phyloP scores from a whole-genome alignment of 2,329 filamentous ascomycete genomes.

The Metarhizium sp. region DNA sequence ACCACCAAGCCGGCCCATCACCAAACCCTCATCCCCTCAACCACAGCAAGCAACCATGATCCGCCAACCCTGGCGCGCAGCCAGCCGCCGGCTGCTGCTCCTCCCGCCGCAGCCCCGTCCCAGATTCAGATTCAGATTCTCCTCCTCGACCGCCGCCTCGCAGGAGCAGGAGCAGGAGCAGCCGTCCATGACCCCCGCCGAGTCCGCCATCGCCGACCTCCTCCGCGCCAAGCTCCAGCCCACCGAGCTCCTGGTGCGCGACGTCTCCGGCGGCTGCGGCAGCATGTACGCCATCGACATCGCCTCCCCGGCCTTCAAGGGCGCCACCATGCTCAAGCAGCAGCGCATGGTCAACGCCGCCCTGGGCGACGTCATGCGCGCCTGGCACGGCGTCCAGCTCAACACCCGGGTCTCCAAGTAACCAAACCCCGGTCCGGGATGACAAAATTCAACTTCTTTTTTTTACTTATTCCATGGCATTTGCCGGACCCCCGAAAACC shows the following conservation, averaged over 20 bases:
- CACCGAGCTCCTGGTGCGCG: conserved; percentile 54
- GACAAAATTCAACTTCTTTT: too few relatives aligned
- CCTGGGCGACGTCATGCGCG: conserved; percentile 65
- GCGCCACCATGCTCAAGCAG: conserved; percentile 66
- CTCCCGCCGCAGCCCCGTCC: neutral
- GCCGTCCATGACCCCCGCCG: conserved; percentile 36
- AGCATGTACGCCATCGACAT: conserved; percentile 84
- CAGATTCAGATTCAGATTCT: neutral
- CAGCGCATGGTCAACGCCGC: conserved; percentile 71
- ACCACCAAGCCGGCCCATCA: neutral
- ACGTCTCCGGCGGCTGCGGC: conserved; percentile 76
- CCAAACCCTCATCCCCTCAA: neutral
- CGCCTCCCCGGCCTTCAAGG: conserved; percentile 60
- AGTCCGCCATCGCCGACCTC: conserved; percentile 48
- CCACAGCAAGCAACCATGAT: conserved; percentile 7
- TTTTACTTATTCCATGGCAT: too few relatives aligned
- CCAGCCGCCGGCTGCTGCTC: conserved; percentile 2
- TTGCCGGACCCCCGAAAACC: too few relatives aligned
- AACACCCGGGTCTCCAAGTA: conserved; percentile 48
- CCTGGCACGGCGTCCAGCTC: conserved; percentile 77
- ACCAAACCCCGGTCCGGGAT: too few relatives aligned
- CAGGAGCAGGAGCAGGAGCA: conserved; percentile 1
- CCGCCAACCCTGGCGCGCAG: conserved; percentile 10
- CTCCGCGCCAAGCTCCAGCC: conserved; percentile 40
- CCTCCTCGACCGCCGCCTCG: neutral